Percentiles rank a stretch among this genome's conserved stretches.
phyloP scores from a whole-genome alignment of 257 asterid genomes.

The Forsythia suspensa region DNA sequence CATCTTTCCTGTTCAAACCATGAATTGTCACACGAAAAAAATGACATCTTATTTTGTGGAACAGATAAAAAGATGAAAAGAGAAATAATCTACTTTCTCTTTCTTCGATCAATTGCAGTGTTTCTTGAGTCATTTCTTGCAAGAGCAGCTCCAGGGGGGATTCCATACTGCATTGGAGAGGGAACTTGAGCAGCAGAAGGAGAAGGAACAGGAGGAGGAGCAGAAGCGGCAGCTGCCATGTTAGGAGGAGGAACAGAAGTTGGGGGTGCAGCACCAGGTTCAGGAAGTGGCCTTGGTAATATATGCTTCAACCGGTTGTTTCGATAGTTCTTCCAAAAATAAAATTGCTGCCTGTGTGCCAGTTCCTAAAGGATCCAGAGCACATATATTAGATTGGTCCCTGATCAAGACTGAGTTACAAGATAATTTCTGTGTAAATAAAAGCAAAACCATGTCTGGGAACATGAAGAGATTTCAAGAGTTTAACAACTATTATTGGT shows the following conservation, averaged over 20 bases:
- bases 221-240: slow-evolving; percentile 28
- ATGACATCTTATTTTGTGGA: slow-evolving; percentile 1
- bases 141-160: slow-evolving; percentile 56
- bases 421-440: not conserved
- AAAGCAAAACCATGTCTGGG: not conserved
- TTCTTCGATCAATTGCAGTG: slow-evolving; percentile 62
- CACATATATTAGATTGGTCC: slow-evolving; percentile 25
- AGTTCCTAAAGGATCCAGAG: slow-evolving; percentile 56
- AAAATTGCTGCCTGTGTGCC: slow-evolving; percentile 96
- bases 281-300: slow-evolving; percentile 84
- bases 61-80: not conserved
- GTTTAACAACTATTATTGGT: not conserved
- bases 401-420: slow-evolving; percentile 5
- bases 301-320: slow-evolving; percentile 95
- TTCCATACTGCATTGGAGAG: slow-evolving; percentile 65
- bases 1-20: slow-evolving; percentile 55
- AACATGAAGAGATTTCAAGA: not conserved
- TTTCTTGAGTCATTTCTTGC: slow-evolving; percentile 68
- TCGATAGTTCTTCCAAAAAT: slow-evolving; percentile 90
- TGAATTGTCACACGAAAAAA: not conserved
- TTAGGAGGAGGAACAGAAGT: slow-evolving; percentile 49
- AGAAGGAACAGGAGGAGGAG: slow-evolving; percentile 37
- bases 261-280: slow-evolving; percentile 44
- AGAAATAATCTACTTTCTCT: slow-evolving; percentile 57
- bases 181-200: slow-evolving; percentile 53